These are phyloP conservation scores for Pistacia integerrima DNA, from an alignment of 345 rosid genomes.

Conservation along the genomic window DNA sequence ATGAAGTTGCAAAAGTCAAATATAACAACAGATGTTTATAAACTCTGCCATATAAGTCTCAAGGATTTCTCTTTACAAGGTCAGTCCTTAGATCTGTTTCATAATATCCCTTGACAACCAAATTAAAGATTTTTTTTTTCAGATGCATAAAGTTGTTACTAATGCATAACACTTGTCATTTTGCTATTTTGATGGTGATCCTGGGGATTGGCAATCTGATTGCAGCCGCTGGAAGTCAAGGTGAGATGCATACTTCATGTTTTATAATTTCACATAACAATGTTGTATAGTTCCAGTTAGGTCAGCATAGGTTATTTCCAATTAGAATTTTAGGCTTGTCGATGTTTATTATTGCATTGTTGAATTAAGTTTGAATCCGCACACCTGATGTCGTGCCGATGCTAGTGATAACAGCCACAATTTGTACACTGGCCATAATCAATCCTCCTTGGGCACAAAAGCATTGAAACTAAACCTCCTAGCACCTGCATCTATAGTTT, in stretches of 20 bases:
- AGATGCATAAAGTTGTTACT: constrained; percentile 12
- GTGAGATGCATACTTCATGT: constrained; percentile 32
- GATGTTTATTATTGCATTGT: background rate
- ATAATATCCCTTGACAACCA: constrained; percentile 7
- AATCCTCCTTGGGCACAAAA: background rate
- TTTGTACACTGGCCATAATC: background rate
- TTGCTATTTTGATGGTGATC: constrained; percentile 7
- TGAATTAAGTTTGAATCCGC: background rate
- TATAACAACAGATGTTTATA: constrained; percentile 67
- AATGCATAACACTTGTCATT: constrained; percentile 23
- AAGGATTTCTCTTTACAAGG: constrained; percentile 99
- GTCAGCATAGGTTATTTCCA: too few relatives aligned
- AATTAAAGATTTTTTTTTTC: constrained; percentile 7
- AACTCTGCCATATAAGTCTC: constrained; percentile 81
- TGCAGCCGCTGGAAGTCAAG: constrained; percentile 68
- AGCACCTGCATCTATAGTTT: background rate
- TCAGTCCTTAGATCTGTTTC: constrained; percentile 26
- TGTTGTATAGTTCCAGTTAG: background rate
- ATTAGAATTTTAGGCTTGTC: background rate
- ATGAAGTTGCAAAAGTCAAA: constrained; percentile 65
- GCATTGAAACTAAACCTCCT: background rate
- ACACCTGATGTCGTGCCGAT: too few relatives aligned
- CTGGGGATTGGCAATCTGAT: constrained; percentile 20
- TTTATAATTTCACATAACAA: background rate
- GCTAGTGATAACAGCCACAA: background rate